A percentile compares a stretch with the other conserved stretches of the same genome.
These are phyloP conservation scores for Endocladia muricata DNA, from an alignment of 31 red algal genomes.

Conservation along the genomic window DNA sequence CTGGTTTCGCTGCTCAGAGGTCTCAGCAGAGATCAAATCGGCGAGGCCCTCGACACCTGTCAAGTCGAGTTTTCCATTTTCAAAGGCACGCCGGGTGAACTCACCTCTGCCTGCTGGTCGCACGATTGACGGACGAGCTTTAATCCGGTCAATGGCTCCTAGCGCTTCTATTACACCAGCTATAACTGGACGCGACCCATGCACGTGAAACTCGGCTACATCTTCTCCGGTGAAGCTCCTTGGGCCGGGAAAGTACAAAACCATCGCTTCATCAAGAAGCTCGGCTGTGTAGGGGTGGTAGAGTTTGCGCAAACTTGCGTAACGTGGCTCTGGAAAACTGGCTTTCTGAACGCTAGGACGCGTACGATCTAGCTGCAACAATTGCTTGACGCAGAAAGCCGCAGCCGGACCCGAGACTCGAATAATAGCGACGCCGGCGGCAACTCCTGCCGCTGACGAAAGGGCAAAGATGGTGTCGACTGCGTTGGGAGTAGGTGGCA, in stretches of 20 bases:
- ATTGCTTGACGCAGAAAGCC: neutral
- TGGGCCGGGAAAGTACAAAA: conserved; percentile 79
- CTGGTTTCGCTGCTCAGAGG: conserved; percentile 53
- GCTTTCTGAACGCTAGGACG: neutral
- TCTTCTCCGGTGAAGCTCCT: conserved; percentile 89
- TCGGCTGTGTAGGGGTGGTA: conserved; percentile 38
- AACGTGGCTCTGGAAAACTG: conserved; percentile 37
- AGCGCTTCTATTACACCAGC: conserved; percentile 56
- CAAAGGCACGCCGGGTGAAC: conserved; percentile 87
- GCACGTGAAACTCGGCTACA: conserved; percentile 90
- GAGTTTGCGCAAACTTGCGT: conserved; percentile 48
- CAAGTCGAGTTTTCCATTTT: conserved; percentile 79
- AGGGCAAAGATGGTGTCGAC: conserved; percentile 91
- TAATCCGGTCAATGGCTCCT: neutral
- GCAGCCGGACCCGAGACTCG: conserved; percentile 65
- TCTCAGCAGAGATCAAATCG: conserved; percentile 90
- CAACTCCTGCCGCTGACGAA: conserved; percentile 58
- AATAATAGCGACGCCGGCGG: conserved; percentile 77
- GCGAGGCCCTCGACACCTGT: conserved; percentile 88
- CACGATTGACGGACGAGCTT: neutral
- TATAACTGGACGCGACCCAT: conserved; percentile 86
- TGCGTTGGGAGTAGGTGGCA: conserved; percentile 15
- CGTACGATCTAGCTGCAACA: neutral
- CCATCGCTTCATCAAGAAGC: conserved; percentile 81
- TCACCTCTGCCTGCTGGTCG: conserved; percentile 76